Conservation (phyloP, 1,284 basidiomycete species). For the Veloporphyrellus conicus region DNA sequence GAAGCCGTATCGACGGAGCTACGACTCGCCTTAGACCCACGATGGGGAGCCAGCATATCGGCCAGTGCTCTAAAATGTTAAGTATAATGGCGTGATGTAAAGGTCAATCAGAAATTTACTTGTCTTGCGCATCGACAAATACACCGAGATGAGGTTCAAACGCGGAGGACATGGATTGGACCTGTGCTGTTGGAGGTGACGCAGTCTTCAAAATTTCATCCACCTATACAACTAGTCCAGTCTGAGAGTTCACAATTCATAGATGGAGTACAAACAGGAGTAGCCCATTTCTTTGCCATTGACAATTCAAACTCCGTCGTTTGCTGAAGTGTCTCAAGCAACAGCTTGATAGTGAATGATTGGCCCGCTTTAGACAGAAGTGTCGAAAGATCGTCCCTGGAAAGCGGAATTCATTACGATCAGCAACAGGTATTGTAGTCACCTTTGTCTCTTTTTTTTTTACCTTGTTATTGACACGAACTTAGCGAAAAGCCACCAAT, state of each 20-base stretch:
- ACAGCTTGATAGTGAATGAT: conserved; percentile 69
- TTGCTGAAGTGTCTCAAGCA: conserved; percentile 82
- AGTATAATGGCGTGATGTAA: not conserved
- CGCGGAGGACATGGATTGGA: conserved; percentile 72
- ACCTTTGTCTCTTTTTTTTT: conserved; percentile 17
- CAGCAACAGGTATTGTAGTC: not conserved
- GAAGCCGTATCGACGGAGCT: conserved; percentile 58
- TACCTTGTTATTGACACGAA: conserved; percentile 87
- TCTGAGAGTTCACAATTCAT: not conserved
- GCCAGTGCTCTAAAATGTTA: conserved; percentile 54
- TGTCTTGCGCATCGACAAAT: conserved; percentile 96
- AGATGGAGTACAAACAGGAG: conserved; percentile 51
- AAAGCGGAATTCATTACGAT: not conserved
- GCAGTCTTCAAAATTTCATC: conserved; percentile 58
- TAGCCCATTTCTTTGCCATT: conserved; percentile 75
- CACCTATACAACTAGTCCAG: conserved; percentile 38
- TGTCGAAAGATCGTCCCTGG: conserved; percentile 66
- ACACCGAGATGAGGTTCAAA: conserved; percentile 92
- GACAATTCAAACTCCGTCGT: conserved; percentile 82
- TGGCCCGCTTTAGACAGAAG: conserved; percentile 66
- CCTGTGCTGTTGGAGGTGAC: conserved; percentile 43
- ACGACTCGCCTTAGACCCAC: conserved; percentile 58
- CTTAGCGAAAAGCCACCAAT: conserved; percentile 72
- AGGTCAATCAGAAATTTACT: conserved; percentile 40
- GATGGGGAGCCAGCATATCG: conserved; percentile 79